Evolutionary conservation across 2,329 filamentous ascomycete genomes (phyloP), one percentile per base, ranked within the genome.

Genomic region (Talaromyces funiculosus): DNA sequence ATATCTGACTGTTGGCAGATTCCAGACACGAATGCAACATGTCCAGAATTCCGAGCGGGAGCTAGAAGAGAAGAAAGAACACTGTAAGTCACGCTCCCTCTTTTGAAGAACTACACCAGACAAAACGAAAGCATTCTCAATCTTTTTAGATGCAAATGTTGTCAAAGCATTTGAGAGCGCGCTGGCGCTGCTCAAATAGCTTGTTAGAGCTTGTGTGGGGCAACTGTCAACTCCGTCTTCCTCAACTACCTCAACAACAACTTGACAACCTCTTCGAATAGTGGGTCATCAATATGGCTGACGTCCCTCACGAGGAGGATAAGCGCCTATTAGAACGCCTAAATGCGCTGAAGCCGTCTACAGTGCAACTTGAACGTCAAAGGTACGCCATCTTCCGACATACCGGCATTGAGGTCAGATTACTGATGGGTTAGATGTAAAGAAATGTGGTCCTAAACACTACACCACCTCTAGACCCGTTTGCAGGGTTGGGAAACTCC

Each of bases 1-100:
- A 29, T 31, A 47, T 24, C 26, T 53, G 10, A 53, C 31, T 14
- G 9, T 63, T 18, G 35, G 33, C 43, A 90, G 89, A 59, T 81
- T 96, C 49, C 89, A 88, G 69, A 97, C 92, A 2, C 86, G 92
- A 63, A 86, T 88, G 71, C 81, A 85, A 63, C 89, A 88, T 71
- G 90, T 96, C 31, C 85, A 88, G 63, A 80, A 90, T 45, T 85
- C 88, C 0, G 92, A 96, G 71, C 79, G 84, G 40, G 83, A 81
- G 26, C 80, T 96, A 60, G 84, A 86, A 58, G 82, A 87, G 66
- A 94, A 89, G 71, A 88, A 92, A 69, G 81, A 87, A 63, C 92
- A 96, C 68, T 90, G 92, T 96, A 77, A 78, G 89, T 77, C 33
- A 38, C 26, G 8, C 2, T 3, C 12, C n/a, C 5, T 29, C 10